Percentiles rank a stretch among this genome's conserved stretches.
phyloP scores from a whole-genome alignment of 441 rosid genomes.

The Omphalea diandra region DNA sequence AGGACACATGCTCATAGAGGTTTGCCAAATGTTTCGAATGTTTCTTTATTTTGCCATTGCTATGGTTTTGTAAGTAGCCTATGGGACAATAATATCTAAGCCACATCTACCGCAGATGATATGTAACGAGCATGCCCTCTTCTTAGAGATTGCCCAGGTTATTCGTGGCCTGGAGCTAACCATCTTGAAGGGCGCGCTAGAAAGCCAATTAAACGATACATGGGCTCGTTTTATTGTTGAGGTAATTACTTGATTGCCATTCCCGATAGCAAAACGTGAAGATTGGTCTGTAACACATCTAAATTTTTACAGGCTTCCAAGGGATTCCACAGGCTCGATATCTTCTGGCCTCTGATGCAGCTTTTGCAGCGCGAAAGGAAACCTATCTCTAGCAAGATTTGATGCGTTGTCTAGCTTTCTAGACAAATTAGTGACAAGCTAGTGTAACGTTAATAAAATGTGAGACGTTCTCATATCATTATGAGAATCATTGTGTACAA shows the following conservation, averaged over 20 bases:
- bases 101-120: conserved; percentile 42
- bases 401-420: background rate
- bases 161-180: conserved; percentile 43
- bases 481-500: background rate
- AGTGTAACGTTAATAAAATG: too few species aligned
- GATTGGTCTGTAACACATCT: too few species aligned
- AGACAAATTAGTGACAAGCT: background rate
- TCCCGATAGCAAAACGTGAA: too few species aligned
- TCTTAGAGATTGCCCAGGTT: conserved; percentile 60
- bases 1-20: conserved; percentile 69
- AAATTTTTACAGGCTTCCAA: conserved; percentile 40
- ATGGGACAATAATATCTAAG: background rate
- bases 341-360: conserved; percentile 78
- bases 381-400: conserved; percentile 35
- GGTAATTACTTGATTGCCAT: conserved; percentile 29
- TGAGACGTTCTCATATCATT: too few species aligned
- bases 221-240: conserved; percentile 74
- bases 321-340: conserved; percentile 61
- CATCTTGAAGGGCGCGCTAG: conserved; percentile 51
- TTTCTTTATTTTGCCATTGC: background rate
- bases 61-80: too few species aligned
- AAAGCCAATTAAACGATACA: conserved; percentile 32
- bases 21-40: background rate
- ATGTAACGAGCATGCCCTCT: conserved; percentile 50
- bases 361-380: conserved; percentile 45